A percentile compares a stretch with the other conserved stretches of the same genome.
These are phyloP conservation scores for Colletotrichum camelliae DNA, from an alignment of 2,329 filamentous ascomycete species.

Conservation along the genomic window DNA sequence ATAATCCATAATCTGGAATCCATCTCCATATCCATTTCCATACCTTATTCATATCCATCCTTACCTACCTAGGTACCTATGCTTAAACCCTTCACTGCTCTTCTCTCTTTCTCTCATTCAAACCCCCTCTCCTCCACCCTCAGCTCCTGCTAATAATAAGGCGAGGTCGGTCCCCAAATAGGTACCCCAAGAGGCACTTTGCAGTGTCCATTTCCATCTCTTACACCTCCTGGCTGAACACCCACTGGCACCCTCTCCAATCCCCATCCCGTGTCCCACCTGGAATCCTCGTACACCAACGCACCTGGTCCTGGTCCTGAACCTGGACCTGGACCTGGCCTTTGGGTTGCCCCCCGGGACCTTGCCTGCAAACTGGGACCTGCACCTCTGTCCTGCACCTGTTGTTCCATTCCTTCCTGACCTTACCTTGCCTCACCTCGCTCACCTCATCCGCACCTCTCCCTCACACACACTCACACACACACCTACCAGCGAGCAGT, in stretches of 20 bases:
- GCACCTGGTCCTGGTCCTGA: background rate
- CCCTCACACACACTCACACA: background rate
- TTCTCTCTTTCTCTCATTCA: background rate
- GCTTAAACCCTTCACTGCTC: background rate
- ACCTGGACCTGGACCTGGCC: background rate
- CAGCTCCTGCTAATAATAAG: background rate
- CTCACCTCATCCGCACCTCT: background rate
- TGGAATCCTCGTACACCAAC: background rate
- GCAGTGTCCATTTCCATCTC: background rate
- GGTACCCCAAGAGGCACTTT: background rate
- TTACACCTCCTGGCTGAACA: background rate
- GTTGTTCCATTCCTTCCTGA: background rate
- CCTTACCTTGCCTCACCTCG: background rate
- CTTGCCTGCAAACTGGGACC: background rate
- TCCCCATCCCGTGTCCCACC: background rate
- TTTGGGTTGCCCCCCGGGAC: background rate
- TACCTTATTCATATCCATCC: background rate
- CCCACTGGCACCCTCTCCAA: background rate
- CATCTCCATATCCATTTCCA: background rate
- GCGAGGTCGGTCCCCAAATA: background rate
- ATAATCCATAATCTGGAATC: background rate
- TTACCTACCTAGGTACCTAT: background rate
- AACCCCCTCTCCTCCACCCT: background rate
- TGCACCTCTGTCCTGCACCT: background rate
- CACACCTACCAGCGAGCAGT: background rate